Conservation (phyloP, 805 yeast genomes). For the Tetrapisispora taiwanensis region DNA sequence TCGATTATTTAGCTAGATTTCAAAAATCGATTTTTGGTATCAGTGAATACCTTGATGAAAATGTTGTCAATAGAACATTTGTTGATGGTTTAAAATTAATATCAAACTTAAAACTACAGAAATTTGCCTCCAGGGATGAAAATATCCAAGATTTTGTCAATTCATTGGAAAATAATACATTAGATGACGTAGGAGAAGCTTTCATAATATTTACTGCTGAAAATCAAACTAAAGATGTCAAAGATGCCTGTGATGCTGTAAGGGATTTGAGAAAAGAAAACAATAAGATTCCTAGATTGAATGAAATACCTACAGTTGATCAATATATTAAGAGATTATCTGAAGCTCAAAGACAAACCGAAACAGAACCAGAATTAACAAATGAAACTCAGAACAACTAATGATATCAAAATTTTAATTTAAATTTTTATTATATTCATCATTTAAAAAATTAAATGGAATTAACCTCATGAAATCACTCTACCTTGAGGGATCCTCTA, state of each 20-base stretch:
- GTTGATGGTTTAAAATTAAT: conserved; percentile 58
- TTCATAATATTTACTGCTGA: conserved; percentile 40
- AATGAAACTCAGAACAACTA: not conserved
- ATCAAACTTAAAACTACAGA: conserved; percentile 56
- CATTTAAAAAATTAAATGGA: no score
- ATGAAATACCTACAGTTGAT: conserved; percentile 30
- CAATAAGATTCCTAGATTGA: conserved; percentile 24
- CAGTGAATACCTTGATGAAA: conserved; percentile 51
- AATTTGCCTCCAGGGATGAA: conserved; percentile 41
- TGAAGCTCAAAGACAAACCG: conserved; percentile 8
- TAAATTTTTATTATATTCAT: no score
- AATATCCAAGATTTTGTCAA: conserved; percentile 30
- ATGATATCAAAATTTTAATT: no score
- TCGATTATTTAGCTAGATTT: conserved; percentile 64
- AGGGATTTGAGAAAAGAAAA: conserved; percentile 37
- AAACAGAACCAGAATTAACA: no score
- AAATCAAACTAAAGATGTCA: conserved; percentile 32
- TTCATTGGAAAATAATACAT: conserved; percentile 14
- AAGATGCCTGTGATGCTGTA: conserved; percentile 34
- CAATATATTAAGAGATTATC: conserved; percentile 24
- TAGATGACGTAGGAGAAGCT: conserved; percentile 34
- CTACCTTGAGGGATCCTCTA: no score
- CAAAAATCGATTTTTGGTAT: conserved; percentile 83
- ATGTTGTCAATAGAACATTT: conserved; percentile 48
- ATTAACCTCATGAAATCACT: no score